Conservation (phyloP, 768 basidiomycete species). For the Leccinum truebloodii region DNA sequence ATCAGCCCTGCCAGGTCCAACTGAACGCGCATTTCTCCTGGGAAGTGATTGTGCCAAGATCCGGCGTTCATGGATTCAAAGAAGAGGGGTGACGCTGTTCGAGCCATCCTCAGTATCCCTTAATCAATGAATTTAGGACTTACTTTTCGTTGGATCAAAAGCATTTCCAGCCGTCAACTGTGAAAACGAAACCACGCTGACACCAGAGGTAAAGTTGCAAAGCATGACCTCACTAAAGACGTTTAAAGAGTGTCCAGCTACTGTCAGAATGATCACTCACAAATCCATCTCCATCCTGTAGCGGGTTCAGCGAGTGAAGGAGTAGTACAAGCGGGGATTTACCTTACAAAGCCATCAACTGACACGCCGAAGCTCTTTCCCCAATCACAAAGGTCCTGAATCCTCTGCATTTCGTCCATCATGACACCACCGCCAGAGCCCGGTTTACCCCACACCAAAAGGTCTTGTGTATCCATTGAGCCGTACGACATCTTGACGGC, state of each 20-base stretch:
- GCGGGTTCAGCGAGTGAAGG: conserved; percentile 1
- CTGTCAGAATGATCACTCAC: conserved; percentile 16
- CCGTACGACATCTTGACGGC: conserved; percentile 45
- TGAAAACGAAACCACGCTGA: conserved; percentile 24
- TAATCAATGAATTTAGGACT: neutral
- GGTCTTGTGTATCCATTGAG: conserved; percentile 48
- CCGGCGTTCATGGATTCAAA: conserved; percentile 21
- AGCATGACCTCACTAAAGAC: conserved; percentile 37
- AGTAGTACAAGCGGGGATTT: neutral
- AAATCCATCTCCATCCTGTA: conserved; percentile 35
- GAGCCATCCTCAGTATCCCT: neutral
- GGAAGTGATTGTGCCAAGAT: conserved; percentile 37
- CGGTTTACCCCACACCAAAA: conserved; percentile 43
- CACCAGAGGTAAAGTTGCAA: conserved; percentile 34
- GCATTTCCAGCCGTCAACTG: conserved; percentile 4
- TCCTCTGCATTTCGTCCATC: conserved; percentile 35
- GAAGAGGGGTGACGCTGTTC: neutral
- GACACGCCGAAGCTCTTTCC: conserved; percentile 37
- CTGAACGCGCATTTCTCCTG: conserved; percentile 37
- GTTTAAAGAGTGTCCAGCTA: neutral
- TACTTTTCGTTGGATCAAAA: neutral
- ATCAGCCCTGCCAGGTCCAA: conserved; percentile 36
- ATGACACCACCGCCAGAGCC: conserved; percentile 12
- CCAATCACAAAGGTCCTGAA: conserved; percentile 45
- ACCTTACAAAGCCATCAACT: conserved; percentile 49